Evolutionary conservation across 129 eudicot species (phyloP).

Genomic region (Scalesia atractyloides): DNA sequence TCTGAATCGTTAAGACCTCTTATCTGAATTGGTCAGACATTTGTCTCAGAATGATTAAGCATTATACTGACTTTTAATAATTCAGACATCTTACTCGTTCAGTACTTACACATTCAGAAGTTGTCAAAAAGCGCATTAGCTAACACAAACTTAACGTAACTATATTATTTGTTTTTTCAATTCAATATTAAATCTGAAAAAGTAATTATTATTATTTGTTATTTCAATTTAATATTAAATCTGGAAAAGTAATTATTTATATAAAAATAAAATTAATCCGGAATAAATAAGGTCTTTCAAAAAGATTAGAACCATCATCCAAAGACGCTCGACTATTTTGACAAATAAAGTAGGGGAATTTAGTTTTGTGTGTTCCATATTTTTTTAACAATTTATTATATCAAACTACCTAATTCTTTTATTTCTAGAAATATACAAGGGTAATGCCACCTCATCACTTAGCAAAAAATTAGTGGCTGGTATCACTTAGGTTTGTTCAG

Average conservation of each 20-base stretch:
- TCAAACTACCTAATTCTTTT: not conserved
- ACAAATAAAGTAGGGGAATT: constrained; percentile 18
- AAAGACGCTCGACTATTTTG: constrained; percentile 25
- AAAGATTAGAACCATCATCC: not conserved
- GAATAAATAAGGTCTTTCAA: not conserved
- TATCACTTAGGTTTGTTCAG: not conserved
- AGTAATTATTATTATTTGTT: not conserved
- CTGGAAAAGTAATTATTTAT: not conserved
- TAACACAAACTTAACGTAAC: not conserved
- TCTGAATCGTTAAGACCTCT: no score
- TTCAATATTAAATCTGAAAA: no score
- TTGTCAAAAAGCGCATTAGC: no score
- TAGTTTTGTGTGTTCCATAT: not conserved
- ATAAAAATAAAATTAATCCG: not conserved
- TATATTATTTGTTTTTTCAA: no score
- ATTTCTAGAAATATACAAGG: constrained; percentile 20
- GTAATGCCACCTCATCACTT: constrained; percentile 31
- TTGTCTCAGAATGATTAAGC: no score
- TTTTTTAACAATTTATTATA: not conserved
- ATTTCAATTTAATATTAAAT: no score
- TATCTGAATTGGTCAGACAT: no score
- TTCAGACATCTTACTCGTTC: no score
- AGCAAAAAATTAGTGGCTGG: constrained; percentile 21
- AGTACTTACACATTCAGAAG: no score
- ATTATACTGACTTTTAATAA: no score